A percentile compares a stretch with the other conserved stretches of the same genome.
Conservation (phyloP, 495 filamentous ascomycete genomes). For the Acidiella bohemica region DNA sequence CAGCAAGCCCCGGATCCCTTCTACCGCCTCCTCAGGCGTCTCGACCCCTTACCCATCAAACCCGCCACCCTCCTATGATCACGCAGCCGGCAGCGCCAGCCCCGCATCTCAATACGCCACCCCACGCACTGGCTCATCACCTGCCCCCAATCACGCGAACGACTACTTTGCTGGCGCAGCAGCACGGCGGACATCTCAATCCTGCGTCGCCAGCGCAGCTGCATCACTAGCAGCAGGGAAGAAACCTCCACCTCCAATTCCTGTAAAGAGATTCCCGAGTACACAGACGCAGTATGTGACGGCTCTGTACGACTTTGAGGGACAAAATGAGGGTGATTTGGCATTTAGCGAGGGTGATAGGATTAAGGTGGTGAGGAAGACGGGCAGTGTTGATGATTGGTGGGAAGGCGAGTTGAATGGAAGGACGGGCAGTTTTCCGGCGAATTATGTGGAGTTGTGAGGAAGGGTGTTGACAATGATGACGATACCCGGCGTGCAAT, state of each 20-base stretch:
- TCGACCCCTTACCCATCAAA: constrained; percentile 6
- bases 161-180: constrained; percentile 9
- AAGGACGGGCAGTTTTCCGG: constrained; percentile 66
- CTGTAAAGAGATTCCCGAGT: constrained; percentile 41
- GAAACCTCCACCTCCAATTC: constrained; percentile 58
- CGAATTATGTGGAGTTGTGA: constrained; percentile 59
- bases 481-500: too few species aligned
- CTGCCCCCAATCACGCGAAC: background rate
- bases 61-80: constrained; percentile 4
- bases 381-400: constrained; percentile 81
- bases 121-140: background rate
- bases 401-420: constrained; percentile 83
- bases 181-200: constrained; percentile 2
- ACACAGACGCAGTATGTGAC: constrained; percentile 52
- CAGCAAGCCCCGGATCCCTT: constrained; percentile 16
- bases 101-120: constrained; percentile 14
- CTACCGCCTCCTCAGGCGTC: background rate
- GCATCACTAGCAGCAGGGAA: constrained; percentile 40
- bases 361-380: constrained; percentile 74
- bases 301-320: constrained; percentile 68
- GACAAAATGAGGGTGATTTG: constrained; percentile 60
- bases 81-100: background rate
- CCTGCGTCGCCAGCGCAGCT: constrained; percentile 11
- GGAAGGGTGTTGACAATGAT: too few species aligned
- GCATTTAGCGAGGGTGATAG: constrained; percentile 71